Percentiles rank a stretch among this genome's conserved stretches.
Conservation (phyloP, 805 yeast species). For the Cephaloascus albidus region DNA sequence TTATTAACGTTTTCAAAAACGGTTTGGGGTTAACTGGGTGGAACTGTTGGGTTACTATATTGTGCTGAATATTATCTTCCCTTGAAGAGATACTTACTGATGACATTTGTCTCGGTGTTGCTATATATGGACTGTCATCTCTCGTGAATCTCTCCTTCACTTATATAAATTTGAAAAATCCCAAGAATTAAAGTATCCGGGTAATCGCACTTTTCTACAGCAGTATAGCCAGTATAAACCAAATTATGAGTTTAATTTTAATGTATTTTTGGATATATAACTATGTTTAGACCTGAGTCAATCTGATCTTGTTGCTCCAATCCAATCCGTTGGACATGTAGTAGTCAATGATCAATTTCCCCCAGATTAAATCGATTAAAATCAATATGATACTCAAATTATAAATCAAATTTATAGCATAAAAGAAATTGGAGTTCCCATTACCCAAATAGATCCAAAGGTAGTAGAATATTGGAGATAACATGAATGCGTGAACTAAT, state of each 20-base stretch:
- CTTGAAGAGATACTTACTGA: too few relatives aligned
- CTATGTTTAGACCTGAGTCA: too few relatives aligned
- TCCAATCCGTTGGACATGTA: constrained; percentile 29
- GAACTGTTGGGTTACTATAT: constrained; percentile 16
- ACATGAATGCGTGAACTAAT: constrained; percentile 43
- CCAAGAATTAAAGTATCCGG: too few relatives aligned
- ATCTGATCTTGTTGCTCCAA: constrained; percentile 23
- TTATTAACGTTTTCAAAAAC: constrained; percentile 70
- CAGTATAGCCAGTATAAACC: too few relatives aligned
- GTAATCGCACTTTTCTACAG: too few relatives aligned
- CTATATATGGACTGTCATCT: too few relatives aligned
- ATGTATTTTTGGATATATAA: too few relatives aligned
- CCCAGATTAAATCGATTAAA: constrained; percentile 77
- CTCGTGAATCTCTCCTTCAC: too few relatives aligned
- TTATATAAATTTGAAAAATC: too few relatives aligned
- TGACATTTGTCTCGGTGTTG: too few relatives aligned
- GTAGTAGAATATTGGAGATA: constrained; percentile 85
- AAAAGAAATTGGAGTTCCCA: constrained; percentile 94
- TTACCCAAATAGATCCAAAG: constrained; percentile 92
- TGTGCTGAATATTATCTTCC: too few relatives aligned
- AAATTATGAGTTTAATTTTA: too few relatives aligned
- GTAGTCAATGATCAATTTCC: constrained; percentile 60
- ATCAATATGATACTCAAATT: constrained; percentile 61
- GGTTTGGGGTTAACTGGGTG: constrained; percentile 85
- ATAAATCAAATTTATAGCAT: constrained; percentile 83